Evolutionary conservation across 805 yeast genomes (phyloP).

Genomic region (Priceomyces castillae): DNA sequence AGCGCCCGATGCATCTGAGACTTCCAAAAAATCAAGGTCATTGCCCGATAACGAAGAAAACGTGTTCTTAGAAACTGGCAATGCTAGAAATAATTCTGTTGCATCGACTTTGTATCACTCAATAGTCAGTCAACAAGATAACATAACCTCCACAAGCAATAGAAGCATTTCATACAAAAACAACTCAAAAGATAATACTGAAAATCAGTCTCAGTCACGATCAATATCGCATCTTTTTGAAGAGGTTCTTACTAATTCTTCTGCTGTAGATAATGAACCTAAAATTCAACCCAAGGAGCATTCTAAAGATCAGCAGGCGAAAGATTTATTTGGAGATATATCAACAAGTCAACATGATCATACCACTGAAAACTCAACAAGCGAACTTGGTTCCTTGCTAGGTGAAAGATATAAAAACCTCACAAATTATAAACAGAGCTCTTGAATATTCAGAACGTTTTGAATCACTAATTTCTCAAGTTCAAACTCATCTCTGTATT

Average conservation of each 20-base stretch:
- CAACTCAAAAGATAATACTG: conserved; percentile 6
- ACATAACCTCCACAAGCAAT: not conserved
- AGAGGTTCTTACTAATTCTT: conserved; percentile 18
- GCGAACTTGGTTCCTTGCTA: conserved; percentile 22
- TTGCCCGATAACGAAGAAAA: conserved; percentile 25
- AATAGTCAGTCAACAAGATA: conserved; percentile 12
- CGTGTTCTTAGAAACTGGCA: conserved; percentile 30
- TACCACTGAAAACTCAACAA: conserved; percentile 17
- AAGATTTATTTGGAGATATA: conserved; percentile 9
- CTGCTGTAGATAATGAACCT: conserved; percentile 1
- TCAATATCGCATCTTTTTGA: conserved; percentile 35
- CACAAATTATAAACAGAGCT: conserved; percentile 10
- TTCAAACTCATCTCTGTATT: no score
- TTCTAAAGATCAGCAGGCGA: conserved; percentile 3
- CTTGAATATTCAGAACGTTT: not conserved
- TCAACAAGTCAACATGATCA: conserved; percentile 7
- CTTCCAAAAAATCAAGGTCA: conserved; percentile 10
- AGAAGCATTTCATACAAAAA: not conserved
- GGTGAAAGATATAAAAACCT: conserved; percentile 22
- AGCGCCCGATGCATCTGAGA: conserved; percentile 3
- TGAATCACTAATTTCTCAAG: no score
- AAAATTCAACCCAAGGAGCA: conserved; percentile 5
- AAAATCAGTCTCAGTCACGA: conserved; percentile 19
- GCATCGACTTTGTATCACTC: conserved; percentile 35
- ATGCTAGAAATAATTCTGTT: conserved; percentile 16